Conservation (phyloP, 2,329 filamentous ascomycete genomes). For the Fusarium incarnatum region DNA sequence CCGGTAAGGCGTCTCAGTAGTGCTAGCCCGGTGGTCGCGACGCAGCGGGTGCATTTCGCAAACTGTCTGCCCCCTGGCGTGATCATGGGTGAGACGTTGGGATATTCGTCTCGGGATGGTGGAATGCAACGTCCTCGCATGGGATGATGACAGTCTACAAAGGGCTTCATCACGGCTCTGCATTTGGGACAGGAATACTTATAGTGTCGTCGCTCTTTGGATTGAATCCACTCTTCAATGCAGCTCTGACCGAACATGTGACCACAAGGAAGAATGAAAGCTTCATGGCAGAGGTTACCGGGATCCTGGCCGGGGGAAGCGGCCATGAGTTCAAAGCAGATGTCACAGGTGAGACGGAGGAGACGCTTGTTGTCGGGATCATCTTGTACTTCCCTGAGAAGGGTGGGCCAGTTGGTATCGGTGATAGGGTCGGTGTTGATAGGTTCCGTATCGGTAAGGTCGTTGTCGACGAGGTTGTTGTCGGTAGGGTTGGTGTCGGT, state of each 20-base stretch:
- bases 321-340: not conserved
- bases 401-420: not conserved
- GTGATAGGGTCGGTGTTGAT: not conserved
- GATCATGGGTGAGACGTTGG: not conserved
- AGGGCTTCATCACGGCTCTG: not conserved
- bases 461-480: too few species aligned
- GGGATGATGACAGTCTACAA: not conserved
- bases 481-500: too few species aligned
- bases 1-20: not conserved
- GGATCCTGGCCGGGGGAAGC: not conserved
- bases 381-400: not conserved
- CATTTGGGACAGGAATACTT: not conserved
- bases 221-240: not conserved
- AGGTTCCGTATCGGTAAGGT: not conserved
- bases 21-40: not conserved
- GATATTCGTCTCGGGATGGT: not conserved
- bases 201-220: not conserved
- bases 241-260: not conserved
- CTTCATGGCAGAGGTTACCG: not conserved
- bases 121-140: not conserved
- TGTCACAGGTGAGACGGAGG: not conserved
- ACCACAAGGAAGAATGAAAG: not conserved
- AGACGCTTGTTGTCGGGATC: not conserved
- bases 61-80: too few species aligned
- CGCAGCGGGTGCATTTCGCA: not conserved